Conservation (phyloP, 2,329 filamentous ascomycete genomes). For the Colletotrichum sp. region DNA sequence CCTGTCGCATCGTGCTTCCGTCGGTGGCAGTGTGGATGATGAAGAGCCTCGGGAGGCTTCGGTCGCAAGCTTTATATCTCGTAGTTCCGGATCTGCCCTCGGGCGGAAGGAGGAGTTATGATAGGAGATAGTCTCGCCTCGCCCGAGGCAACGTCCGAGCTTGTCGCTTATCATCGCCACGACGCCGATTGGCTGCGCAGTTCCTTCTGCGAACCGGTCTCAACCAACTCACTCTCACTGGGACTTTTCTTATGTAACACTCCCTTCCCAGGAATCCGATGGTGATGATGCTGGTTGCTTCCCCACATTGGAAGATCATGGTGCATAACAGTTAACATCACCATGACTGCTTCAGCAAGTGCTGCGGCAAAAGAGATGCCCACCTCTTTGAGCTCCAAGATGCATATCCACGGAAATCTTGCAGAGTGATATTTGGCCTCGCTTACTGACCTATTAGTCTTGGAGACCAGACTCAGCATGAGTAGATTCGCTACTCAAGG, state of each 20-base stretch:
- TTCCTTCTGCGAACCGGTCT: background rate
- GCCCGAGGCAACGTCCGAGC: slow-evolving; percentile 6
- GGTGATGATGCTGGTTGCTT: background rate
- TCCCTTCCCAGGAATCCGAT: background rate
- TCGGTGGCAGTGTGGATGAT: background rate
- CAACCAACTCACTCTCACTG: background rate
- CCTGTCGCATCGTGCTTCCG: slow-evolving; percentile 5
- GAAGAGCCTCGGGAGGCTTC: slow-evolving; percentile 11
- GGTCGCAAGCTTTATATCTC: slow-evolving; percentile 18
- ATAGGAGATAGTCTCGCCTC: slow-evolving; percentile 16
- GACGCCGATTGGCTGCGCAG: background rate
- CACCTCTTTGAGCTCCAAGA: background rate
- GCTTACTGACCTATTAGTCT: background rate
- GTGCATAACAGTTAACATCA: background rate
- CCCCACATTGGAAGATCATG: background rate
- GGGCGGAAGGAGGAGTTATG: slow-evolving; percentile 12
- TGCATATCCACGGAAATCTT: background rate
- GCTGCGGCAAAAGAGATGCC: background rate
- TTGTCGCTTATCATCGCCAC: background rate
- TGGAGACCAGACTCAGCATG: background rate
- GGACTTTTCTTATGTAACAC: background rate
- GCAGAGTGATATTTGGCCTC: background rate
- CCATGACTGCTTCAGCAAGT: background rate
- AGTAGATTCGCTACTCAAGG: background rate
- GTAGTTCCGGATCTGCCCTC: slow-evolving; percentile 18